These are phyloP conservation scores for Mesembryanthemum crystallinum DNA, from an alignment of 148 eudicot species.

Conservation along the genomic window DNA sequence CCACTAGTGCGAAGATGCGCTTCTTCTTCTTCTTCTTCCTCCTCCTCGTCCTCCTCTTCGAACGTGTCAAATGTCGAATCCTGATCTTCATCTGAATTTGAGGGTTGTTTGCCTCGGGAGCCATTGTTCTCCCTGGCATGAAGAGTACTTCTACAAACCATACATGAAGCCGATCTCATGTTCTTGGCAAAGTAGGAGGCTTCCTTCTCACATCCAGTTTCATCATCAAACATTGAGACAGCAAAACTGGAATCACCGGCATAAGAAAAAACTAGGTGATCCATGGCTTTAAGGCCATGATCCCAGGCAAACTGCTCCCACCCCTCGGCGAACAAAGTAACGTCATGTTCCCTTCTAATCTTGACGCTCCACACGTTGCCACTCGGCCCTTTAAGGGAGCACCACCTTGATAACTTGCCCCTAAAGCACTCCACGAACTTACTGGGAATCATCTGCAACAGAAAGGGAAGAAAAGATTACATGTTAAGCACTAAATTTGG, in stretches of 20 bases:
- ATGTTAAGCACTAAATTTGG: no score
- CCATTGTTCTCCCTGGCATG: no score
- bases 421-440: neutral
- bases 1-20: no score
- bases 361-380: neutral
- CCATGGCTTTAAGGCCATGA: neutral
- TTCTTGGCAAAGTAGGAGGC: neutral
- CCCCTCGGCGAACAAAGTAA: neutral
- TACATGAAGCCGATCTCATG: neutral
- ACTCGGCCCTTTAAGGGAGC: neutral
- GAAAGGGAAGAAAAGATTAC: no score
- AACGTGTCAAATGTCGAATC: no score
- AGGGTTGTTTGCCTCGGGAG: no score
- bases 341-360: neutral
- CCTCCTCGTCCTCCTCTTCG: no score
- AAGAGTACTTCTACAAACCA: no score
- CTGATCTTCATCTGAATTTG: no score
- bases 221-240: neutral
- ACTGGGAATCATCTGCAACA: neutral
- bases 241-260: neutral
- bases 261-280: neutral
- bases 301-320: neutral
- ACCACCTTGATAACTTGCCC: neutral
- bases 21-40: no score
- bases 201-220: constrained; percentile 2